Evolutionary conservation across 768 basidiomycete species (phyloP), one percentile per base, ranked within the genome.

Genomic region (Mycena epipterygia): DNA sequence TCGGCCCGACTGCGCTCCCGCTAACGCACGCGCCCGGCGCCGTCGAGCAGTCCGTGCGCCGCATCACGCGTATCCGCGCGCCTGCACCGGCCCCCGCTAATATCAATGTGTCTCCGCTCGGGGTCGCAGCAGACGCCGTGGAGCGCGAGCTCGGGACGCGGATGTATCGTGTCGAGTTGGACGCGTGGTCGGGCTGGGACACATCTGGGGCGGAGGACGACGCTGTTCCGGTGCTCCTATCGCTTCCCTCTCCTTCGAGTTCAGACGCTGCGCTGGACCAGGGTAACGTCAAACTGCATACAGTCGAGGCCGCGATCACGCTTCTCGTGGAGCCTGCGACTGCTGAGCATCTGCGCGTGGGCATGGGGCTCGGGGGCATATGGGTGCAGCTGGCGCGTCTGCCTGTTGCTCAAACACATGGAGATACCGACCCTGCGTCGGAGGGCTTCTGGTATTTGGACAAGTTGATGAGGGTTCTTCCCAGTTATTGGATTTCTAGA

Each of bases 31-130:
- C 84, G 2, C 83, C 89, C 4, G 91, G 90, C 13, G 79, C 92
- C 58, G 88, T 92, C 59, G 93, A 94, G 79, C 85, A 82, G 29
- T 91, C 90, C 0, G 87, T 90, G 64, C 85, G 93, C 11, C 84
- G 86, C 25, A 82, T 94, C 76, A 83, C 84, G 63, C 79, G 84
- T 13, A 77, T 90, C 68, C 73, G 80, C 2, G 77, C 81, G 33
- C 60, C 60, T 1, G 16, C 27, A 5, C n/a, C 42, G 9, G 25
- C 29, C 1, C 17, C 70, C 67, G 63, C 6, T 44, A 25, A 23
- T 23, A 19, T 14, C 46, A 13, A 5, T 29, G 13, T 25, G 12
- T 27, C 25, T 37, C 23, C 79, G 71, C 17, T 75, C 77, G 6
- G 81, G 79, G 60, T 33, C 75, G 68, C 42, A 29, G 29, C 79